Evolutionary conservation across 2,329 filamentous ascomycete genomes (phyloP).

Genomic region (Colletotrichum noveboracense): DNA sequence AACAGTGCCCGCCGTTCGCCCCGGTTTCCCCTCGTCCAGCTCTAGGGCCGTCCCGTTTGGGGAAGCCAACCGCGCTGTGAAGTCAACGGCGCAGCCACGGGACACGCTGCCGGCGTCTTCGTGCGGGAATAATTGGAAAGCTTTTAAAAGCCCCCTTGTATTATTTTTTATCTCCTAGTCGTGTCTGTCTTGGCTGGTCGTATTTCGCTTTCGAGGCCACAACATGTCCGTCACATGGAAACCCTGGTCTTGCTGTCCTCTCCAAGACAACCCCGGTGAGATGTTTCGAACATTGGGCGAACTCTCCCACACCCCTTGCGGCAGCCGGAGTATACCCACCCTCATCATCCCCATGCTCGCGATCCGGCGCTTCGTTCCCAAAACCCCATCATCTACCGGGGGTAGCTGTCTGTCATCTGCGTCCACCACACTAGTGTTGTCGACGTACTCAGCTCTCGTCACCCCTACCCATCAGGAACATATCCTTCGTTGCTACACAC

Average conservation of each 20-base stretch:
- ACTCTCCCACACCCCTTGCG: neutral
- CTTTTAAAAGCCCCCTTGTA: neutral
- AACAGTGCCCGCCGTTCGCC: neutral
- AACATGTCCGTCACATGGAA: neutral
- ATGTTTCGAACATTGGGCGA: neutral
- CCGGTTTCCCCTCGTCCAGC: neutral
- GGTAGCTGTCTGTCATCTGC: neutral
- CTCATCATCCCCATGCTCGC: neutral
- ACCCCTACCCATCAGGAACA: neutral
- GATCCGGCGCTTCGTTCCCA: neutral
- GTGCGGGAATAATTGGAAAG: neutral
- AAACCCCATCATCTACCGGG: neutral
- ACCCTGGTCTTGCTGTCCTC: neutral
- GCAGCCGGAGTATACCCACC: neutral
- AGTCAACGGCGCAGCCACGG: neutral
- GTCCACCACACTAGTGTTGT: neutral
- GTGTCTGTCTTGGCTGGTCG: neutral
- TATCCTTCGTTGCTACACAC: neutral
- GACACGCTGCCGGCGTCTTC: neutral
- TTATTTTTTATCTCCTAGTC: neutral
- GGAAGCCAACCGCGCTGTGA: neutral
- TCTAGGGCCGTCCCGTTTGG: neutral
- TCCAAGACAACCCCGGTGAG: neutral
- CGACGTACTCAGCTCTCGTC: neutral
- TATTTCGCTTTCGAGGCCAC: constrained; percentile 15